Evolutionary conservation across 1,139 yeast species (phyloP).

Genomic region (Hansenula sp.): DNA sequence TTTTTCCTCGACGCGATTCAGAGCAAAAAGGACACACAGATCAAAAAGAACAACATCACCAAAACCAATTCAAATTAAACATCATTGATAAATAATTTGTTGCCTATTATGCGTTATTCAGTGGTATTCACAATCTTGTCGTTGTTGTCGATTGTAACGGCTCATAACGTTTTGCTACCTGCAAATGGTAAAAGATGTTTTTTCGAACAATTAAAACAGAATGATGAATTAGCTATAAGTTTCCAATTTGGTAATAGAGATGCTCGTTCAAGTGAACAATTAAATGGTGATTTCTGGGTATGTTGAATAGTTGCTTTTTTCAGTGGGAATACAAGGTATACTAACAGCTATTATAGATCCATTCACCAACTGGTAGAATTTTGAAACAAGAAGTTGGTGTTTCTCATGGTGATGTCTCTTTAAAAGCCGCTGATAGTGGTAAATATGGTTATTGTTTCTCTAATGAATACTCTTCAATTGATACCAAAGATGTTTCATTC

Average conservation of each 20-base stretch:
- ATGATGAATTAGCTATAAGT: slow-evolving; percentile 83
- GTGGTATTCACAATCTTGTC: background rate
- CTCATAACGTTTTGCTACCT: slow-evolving; percentile 82
- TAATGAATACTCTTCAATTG: slow-evolving; percentile 70
- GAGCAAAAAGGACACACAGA: too few relatives aligned
- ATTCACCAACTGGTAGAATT: slow-evolving; percentile 56
- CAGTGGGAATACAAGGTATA: too few relatives aligned
- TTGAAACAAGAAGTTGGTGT: slow-evolving; percentile 47
- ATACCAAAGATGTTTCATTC: slow-evolving; percentile 88
- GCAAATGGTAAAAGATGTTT: slow-evolving; percentile 87
- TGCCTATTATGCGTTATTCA: background rate
- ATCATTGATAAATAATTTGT: background rate
- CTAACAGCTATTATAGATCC: slow-evolving; percentile 29
- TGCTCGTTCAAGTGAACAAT: slow-evolving; percentile 71
- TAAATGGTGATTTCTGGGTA: slow-evolving; percentile 60
- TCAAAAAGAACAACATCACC: background rate
- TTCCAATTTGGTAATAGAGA: slow-evolving; percentile 95
- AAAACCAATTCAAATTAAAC: background rate
- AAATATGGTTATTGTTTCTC: slow-evolving; percentile 87
- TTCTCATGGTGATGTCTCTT: slow-evolving; percentile 77
- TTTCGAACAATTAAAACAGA: slow-evolving; percentile 73
- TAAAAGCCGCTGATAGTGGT: slow-evolving; percentile 64
- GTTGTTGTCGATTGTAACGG: slow-evolving; percentile 29
- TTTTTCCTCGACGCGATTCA: too few relatives aligned
- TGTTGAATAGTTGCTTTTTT: background rate